Conservation (phyloP, 805 yeast genomes). For the Scheffersomyces coipomensis region DNA sequence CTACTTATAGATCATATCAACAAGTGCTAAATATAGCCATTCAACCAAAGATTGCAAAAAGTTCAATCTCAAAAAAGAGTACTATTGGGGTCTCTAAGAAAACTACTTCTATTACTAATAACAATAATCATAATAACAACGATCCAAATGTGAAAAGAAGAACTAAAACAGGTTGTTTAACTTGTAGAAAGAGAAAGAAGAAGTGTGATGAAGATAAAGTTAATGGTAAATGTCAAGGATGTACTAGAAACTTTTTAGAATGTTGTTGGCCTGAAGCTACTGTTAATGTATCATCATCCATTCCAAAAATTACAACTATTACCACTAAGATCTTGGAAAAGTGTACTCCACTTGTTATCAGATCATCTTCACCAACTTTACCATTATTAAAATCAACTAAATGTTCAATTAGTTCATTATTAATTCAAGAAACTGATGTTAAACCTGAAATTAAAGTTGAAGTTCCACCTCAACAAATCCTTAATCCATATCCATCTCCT, state of each 20-base stretch:
- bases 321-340: neutral
- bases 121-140: neutral
- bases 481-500: slow-evolving; percentile 30
- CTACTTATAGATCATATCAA: slow-evolving; percentile 35
- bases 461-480: slow-evolving; percentile 6
- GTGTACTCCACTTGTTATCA: neutral
- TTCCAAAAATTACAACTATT: slow-evolving; percentile 4
- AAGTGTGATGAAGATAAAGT: slow-evolving; percentile 55
- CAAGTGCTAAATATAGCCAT: slow-evolving; percentile 31
- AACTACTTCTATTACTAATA: neutral
- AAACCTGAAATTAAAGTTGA: neutral
- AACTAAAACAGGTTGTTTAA: slow-evolving; percentile 55
- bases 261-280: slow-evolving; percentile 40
- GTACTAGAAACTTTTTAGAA: slow-evolving; percentile 42
- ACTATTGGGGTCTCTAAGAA: slow-evolving; percentile 1
- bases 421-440: neutral
- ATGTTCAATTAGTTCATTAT: slow-evolving; percentile 9
- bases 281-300: slow-evolving; percentile 3
- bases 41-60: slow-evolving; percentile 13
- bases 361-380: slow-evolving; percentile 2
- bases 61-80: slow-evolving; percentile 1
- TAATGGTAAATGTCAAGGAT: slow-evolving; percentile 45
- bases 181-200: slow-evolving; percentile 63
- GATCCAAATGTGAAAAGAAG: slow-evolving; percentile 20
- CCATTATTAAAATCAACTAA: slow-evolving; percentile 15